A percentile compares a stretch with the other conserved stretches of the same genome.
Evolutionary conservation across 768 basidiomycete species (phyloP).

Genomic region (Kwoniella newhampshirensis): DNA sequence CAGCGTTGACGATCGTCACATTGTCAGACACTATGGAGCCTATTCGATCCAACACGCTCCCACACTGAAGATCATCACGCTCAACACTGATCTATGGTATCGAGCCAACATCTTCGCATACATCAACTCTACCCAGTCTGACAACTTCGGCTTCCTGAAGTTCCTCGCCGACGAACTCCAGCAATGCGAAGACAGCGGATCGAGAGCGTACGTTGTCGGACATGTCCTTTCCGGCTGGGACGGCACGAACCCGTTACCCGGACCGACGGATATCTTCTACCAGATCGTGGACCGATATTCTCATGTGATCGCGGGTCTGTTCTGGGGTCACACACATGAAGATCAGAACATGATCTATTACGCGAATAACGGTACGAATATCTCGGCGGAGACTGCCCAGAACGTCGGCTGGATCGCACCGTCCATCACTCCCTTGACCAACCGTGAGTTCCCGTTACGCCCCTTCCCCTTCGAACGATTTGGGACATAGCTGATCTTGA

Average conservation of each 20-base stretch:
- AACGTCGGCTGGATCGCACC: conserved; percentile 66
- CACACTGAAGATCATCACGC: conserved; percentile 68
- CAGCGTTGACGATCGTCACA: not conserved
- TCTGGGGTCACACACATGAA: conserved; percentile 75
- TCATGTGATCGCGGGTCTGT: conserved; percentile 59
- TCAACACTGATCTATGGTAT: conserved; percentile 72
- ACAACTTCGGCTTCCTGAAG: conserved; percentile 72
- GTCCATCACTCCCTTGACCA: conserved; percentile 62
- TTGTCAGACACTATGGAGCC: conserved; percentile 62
- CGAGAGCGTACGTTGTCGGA: conserved; percentile 60
- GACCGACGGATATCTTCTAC: conserved; percentile 64
- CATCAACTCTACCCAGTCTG: conserved; percentile 69
- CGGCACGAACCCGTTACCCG: conserved; percentile 64
- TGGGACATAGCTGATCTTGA: not conserved
- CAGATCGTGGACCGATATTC: conserved; percentile 47
- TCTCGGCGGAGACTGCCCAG: conserved; percentile 62
- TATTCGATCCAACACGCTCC: conserved; percentile 69
- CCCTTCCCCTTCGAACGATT: too few relatives aligned
- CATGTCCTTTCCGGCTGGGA: conserved; percentile 68
- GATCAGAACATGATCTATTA: conserved; percentile 74
- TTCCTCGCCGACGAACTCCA: conserved; percentile 77
- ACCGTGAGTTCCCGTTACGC: conserved; percentile 14
- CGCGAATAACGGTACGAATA: conserved; percentile 66
- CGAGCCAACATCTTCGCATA: conserved; percentile 74
- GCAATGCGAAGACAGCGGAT: conserved; percentile 67